Evolutionary conservation across 2,329 filamentous ascomycete species (phyloP), one percentile per base, ranked within the genome.

Genomic region (Beauveria sp.): DNA sequence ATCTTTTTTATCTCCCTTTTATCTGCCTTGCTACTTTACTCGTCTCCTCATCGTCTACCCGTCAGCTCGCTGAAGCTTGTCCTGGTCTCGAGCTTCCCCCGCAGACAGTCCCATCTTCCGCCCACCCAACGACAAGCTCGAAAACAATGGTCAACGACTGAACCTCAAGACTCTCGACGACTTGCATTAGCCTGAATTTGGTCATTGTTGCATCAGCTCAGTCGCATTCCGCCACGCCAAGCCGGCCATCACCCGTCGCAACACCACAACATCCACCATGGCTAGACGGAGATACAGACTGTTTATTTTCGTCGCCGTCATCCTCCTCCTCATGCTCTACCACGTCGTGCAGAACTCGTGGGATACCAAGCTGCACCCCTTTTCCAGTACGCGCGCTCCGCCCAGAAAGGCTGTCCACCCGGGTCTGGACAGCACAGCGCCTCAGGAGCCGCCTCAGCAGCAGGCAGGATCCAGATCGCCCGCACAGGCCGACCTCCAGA

Each of bases 251-350:
- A 48, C 18, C 4, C 18, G 22, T 24, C 9, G 34, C 51, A n/a
- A 40, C 12, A 14, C 18, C 54, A 46, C 34, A 26, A 9, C 48
- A n/a, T 14, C 48, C 66, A 72, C 68, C 67, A 85, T 88, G 80
- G 72, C 83, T 62, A 83, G 86, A 57, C 78, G 87, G 67, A 79
- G 85, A 70, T 87, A 87, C 69, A 82, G 86, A 63, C 76, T 86
- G 62, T 85, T 87, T 64, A 71, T 84, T 40, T 70, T 84, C 64
- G 80, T 81, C 67, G 80, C 84, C 60, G 72, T 82, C 64, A 70
- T 86, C 62, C 72, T 84, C 55, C 72, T 85, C 55, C 75, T 88
- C 64, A 76, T 83, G 58, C 72, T 85, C 57, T 82, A 82, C 68
- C 80, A 80, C 63, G 72, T 79, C 61, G 73, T 75, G 45, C 72